Base-by-base conservation (phyloP, 2,329 filamentous ascomycete genomes). In the Ophiostoma perfectum region DNA sequence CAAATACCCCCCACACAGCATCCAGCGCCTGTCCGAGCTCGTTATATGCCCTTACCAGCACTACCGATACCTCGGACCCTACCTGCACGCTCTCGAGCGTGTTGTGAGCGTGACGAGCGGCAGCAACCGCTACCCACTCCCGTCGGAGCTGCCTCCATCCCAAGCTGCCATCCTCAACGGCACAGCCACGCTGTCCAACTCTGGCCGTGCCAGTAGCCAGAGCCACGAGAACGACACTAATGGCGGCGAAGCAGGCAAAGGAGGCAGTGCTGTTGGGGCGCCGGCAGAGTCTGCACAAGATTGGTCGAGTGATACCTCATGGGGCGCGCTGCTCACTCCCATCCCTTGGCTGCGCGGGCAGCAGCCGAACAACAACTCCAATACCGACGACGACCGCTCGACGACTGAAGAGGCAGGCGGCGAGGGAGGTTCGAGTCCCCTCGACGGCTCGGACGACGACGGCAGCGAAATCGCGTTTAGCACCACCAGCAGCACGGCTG, bases 11-110 rank as follows among this genome's bases (percentile, higher is more conserved):
- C 95, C 95, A 0, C 92, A 98, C 77, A 98, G 95, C 3, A 86
- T 97, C 71, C 95, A 99, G 79, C 90, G 95, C 52, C 85, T 99
- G 36, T 88, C 93, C 36, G 95, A 99, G 81, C 88, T 98, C 42
- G 81, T 97, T 4, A 82, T 96, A 47, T 79, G 83, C 39, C 95
- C 95, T 0, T 89, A 82, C 70, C 83, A 84, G 68, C 90, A 97
- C 78, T 97, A 98, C 80, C 87, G 86, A 70, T 90, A 88, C 67
- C 84, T 98, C 2, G 87, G 91, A 0, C 85, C 93, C 11, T 99
- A 95, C 77, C 86, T 99, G 11, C 90, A 95, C 74, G 95, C 95
- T 2, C 85, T 98, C 65, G 92, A 98, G 76, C 89, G 95, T 68
- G 90, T 97, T 36, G 88, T 97, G 38, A 92, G 90, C 68, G 95